Percentiles rank a stretch among this genome's conserved stretches.
Conservation (phyloP, 495 filamentous ascomycete species). For the Lophiotrema nucula region DNA sequence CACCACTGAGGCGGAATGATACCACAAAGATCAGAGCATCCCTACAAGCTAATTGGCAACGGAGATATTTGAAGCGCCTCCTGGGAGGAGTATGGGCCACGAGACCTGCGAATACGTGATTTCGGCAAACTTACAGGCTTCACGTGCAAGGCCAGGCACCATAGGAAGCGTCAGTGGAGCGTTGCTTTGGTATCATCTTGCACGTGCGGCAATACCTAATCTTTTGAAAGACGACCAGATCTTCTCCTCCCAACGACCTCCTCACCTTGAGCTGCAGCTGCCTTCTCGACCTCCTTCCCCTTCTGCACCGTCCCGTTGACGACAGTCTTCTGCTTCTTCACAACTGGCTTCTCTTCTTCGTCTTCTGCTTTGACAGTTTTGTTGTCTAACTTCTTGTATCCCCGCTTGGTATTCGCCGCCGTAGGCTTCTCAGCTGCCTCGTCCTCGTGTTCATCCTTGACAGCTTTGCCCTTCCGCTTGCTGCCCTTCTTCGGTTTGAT, state of each 20-base stretch:
- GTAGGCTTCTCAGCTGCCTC: slow-evolving; percentile 22
- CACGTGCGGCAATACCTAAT: too few species aligned
- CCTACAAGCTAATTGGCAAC: too few species aligned
- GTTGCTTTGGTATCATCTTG: too few species aligned
- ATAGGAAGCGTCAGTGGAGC: too few species aligned
- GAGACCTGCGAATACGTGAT: too few species aligned
- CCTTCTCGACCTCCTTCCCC: neutral
- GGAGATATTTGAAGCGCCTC: too few species aligned
- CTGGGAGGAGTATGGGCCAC: too few species aligned
- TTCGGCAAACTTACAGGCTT: too few species aligned
- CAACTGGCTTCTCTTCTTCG: slow-evolving; percentile 8
- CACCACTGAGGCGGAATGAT: too few species aligned
- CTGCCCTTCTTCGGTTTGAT: slow-evolving; percentile 20
- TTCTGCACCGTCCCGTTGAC: neutral
- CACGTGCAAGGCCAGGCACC: too few species aligned
- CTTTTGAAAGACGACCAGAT: slow-evolving; percentile 16
- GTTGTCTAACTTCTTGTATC: slow-evolving; percentile 9
- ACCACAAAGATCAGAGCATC: too few species aligned
- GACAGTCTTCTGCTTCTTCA: slow-evolving; percentile 17
- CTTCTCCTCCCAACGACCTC: slow-evolving; percentile 5
- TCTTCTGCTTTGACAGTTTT: neutral
- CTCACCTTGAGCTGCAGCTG: neutral
- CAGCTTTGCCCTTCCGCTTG: slow-evolving; percentile 15
- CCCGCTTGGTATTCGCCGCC: slow-evolving; percentile 18
- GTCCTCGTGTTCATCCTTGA: slow-evolving; percentile 15